Base-by-base conservation (phyloP, 495 filamentous ascomycete species). In the Cudoniella acicularis region DNA sequence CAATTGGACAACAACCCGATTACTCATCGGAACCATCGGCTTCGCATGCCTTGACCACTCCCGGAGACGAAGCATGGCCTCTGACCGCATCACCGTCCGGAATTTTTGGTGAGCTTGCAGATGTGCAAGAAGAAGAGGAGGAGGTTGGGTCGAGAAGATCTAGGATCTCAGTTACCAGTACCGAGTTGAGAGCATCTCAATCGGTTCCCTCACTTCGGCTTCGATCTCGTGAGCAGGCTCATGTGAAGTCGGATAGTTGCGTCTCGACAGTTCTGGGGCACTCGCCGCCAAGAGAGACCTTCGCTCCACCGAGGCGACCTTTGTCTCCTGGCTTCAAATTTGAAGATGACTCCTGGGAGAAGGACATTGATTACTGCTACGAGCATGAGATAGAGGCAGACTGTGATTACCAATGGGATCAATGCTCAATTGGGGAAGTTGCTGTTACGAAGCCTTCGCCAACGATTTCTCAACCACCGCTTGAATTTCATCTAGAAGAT, bases 361-460 rank as follows among this genome's bases (percentile, higher is more conserved):
- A 92, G 45, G 91, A 92, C 64, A 93, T 98, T 64, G 92, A 96
- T 69, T 97, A 89, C 70, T 94, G 87, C 69, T 98, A 97, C 66
- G 89, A 96, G 61, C 84, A 94, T 70, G 90, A 87, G 48, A 90
- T 88, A 8, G 93, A 97, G 70, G 91, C 91, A 1, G 84, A 91
- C 64, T 96, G 89, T 67, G 84, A 97, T 63, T 96, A 92, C 61
- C 88, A 94, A 59, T 96, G 91, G 91, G 80, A 86, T 48, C 81
- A 84, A 27, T 47, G 67, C 18, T 59, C 62, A 1, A 62, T 65
- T 11, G 58, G 68, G 26, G 67, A 68, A 18, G 41, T 57, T 1
- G 36, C 57, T 13, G 59, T 51, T 13, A 68, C 68, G 6, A 68
- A 62, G 36, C 57, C 61, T 25, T 69, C 71, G 9, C 62, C 59